Evolutionary conservation across 208 protist genomes (phyloP).

Genomic region (Leishmania braziliensis): DNA sequence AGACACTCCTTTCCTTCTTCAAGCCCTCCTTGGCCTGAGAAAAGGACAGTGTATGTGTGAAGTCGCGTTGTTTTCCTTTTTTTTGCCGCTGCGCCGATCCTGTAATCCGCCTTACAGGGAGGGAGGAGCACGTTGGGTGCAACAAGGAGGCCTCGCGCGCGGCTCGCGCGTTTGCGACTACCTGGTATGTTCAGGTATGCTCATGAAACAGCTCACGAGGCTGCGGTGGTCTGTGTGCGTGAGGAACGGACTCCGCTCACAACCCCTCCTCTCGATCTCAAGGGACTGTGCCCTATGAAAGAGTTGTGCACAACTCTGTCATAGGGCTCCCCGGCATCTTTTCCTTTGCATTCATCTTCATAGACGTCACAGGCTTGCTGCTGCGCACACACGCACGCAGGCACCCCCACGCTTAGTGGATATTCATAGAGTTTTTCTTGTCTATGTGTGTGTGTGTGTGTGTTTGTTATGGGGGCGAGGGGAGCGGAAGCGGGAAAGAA

Average conservation of each 20-base stretch:
- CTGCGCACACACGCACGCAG: background rate
- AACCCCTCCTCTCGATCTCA: too few relatives aligned
- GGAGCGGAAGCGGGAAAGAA: too few relatives aligned
- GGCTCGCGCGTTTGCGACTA: background rate
- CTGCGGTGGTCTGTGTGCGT: background rate
- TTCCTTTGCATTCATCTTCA: background rate
- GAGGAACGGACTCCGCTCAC: background rate
- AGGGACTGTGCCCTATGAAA: background rate
- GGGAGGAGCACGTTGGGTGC: background rate
- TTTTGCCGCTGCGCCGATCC: background rate
- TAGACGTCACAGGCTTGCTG: background rate
- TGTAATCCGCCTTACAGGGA: background rate
- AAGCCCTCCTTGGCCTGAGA: slow-evolving; percentile 15
- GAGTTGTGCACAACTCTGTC: too few relatives aligned
- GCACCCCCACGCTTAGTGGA: background rate
- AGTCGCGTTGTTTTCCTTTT: background rate
- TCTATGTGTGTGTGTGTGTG: too few relatives aligned
- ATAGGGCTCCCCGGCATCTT: background rate
- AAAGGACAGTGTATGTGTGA: background rate
- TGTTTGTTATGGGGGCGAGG: background rate
- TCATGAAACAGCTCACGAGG: background rate
- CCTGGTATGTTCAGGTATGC: background rate
- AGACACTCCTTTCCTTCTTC: slow-evolving; percentile 55
- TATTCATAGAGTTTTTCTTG: background rate
- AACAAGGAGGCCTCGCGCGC: background rate